Evolutionary conservation across 2,329 filamentous ascomycete species (phyloP).

Genomic region (Aureobasidium pullulans): DNA sequence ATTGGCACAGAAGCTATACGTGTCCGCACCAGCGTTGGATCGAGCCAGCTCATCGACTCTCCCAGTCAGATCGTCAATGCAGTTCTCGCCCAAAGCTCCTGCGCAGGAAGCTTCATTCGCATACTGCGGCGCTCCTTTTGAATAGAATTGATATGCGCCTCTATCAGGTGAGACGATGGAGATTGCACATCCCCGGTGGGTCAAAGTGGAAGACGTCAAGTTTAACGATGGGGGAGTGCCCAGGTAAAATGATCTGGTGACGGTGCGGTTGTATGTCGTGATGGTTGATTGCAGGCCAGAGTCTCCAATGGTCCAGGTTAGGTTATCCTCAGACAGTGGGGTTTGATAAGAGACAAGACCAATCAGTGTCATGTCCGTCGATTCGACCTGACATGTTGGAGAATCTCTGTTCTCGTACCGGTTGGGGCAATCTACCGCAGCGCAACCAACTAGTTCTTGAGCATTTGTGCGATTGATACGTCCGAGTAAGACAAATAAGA

Average conservation of each 20-base stretch:
- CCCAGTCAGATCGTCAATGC: background rate
- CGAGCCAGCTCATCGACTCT: background rate
- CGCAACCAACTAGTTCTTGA: background rate
- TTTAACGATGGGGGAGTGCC: background rate
- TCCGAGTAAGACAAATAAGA: background rate
- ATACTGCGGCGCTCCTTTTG: background rate
- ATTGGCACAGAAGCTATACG: background rate
- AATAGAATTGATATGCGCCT: background rate
- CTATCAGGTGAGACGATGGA: background rate
- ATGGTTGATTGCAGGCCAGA: background rate
- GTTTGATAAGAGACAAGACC: background rate
- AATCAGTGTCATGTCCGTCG: background rate
- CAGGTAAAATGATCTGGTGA: background rate
- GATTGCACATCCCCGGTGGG: background rate
- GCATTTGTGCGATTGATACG: background rate
- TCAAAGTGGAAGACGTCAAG: background rate
- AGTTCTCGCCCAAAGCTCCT: background rate
- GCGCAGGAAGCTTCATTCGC: background rate
- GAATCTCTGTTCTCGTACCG: background rate
- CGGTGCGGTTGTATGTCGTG: background rate
- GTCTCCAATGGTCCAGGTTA: background rate
- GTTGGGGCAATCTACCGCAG: background rate
- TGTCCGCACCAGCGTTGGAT: background rate
- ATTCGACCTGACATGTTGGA: background rate
- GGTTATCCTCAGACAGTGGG: background rate